phyloP scores from a whole-genome alignment of 306 rosid species.

The Cajanus cajan region DNA sequence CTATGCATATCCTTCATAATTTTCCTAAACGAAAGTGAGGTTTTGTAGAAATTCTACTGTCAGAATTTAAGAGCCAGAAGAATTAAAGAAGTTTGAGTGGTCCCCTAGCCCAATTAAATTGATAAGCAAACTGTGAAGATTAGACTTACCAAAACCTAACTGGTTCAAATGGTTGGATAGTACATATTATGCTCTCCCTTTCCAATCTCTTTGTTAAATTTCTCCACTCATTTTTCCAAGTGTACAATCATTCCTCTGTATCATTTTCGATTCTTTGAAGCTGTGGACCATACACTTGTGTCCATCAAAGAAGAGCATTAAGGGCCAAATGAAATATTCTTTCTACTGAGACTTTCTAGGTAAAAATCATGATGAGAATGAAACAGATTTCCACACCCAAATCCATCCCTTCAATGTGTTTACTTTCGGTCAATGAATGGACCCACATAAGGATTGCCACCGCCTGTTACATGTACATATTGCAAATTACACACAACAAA shows the following conservation, averaged over 20 bases:
- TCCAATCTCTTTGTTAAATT: not conserved
- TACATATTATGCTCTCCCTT: not conserved
- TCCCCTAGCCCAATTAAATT: slow-evolving; percentile 45
- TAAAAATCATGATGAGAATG: slow-evolving; percentile 46
- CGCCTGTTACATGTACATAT: not conserved
- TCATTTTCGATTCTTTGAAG: slow-evolving; percentile 46
- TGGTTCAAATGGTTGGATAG: not conserved
- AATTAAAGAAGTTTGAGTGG: slow-evolving; percentile 39
- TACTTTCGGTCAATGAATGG: slow-evolving; percentile 30
- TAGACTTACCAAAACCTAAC: not conserved
- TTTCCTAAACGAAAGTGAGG: slow-evolving; percentile 18
- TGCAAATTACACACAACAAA: not conserved
- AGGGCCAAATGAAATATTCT: slow-evolving; percentile 76
- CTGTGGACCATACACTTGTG: slow-evolving; percentile 68
- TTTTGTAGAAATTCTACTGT: slow-evolving; percentile 32
- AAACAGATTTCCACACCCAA: slow-evolving; percentile 37
- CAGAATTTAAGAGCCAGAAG: slow-evolving; percentile 30
- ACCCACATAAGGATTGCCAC: not conserved
- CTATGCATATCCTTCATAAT: not conserved
- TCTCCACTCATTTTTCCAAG: slow-evolving; percentile 11
- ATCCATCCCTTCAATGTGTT: slow-evolving; percentile 28
- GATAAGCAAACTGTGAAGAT: slow-evolving; percentile 46
- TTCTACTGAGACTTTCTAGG: slow-evolving; percentile 41
- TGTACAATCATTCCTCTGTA: slow-evolving; percentile 40
- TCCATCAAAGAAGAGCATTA: slow-evolving; percentile 63